Base-by-base conservation (phyloP, 441 rosid genomes). In the Sinapis alba region DNA sequence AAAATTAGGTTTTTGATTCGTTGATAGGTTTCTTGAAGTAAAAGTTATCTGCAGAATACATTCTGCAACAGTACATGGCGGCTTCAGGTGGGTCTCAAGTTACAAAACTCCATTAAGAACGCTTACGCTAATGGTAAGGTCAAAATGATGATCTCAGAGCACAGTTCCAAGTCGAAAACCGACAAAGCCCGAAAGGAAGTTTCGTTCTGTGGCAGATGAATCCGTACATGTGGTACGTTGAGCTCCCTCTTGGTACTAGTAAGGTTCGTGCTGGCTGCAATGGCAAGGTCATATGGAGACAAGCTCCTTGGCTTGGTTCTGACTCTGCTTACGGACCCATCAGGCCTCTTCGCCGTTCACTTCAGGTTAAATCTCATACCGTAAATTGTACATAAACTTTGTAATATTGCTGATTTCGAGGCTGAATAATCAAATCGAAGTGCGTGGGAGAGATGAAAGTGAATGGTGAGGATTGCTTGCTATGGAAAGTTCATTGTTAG, bases 171-270 rank as follows among this genome's bases (percentile, higher is more conserved):
- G 81, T 60, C 74, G 88, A 34, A 86, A 73, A 63, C 71, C 84
- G 3, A 61, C 89, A 1, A 78, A 85, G 58, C 74, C 84, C 18
- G 94, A 94, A 71, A 75, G 97, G 98, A 53, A 92, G 97, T 0
- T 94, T 94, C 63, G 97, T 94, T 70, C 93, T 94, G 5, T 92
- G 99, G 99, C 97, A 94, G 85, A 94, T 90, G 99, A 77, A 92
- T 83, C 97, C 94, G 2, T 96, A 90, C 43, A 90, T 89, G 93
- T 94, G 99, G 99, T 94, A 94, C 36, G 93, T 92, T 62, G 99
- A 92, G 82, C 93, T 92, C 68, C 89, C 97, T 0, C 92, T 90
- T 20, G 94, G 94, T 28, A 96, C 88, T 16, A 86, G 94, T 68
- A 94, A 94, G 78, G 91, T 92, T 82, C 96, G 79, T 69, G 99